Evolutionary conservation across 1,284 basidiomycete genomes (phyloP).

Genomic region (Ustilago vetiveriae): DNA sequence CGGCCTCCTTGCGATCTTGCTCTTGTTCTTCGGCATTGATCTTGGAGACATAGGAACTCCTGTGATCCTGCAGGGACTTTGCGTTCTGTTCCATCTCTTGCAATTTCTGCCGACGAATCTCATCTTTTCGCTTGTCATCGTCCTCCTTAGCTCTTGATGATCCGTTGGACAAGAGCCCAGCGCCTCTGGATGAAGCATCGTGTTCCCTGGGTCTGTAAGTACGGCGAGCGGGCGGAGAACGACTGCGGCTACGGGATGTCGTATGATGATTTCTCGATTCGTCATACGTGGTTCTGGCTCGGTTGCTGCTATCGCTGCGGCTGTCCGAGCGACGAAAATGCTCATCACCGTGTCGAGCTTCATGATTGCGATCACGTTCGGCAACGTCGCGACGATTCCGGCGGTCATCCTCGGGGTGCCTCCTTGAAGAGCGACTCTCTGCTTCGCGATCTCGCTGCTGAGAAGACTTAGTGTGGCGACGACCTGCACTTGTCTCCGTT

Average conservation of each 20-base stretch:
- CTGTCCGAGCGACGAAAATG: too few relatives aligned
- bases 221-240: constrained; percentile 17
- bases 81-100: constrained; percentile 86
- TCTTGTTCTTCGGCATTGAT: constrained; percentile 51
- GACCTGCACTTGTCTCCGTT: constrained; percentile 23
- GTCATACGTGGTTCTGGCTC: constrained; percentile 44
- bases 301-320: too few relatives aligned
- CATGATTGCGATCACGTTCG: background rate
- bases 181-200: background rate
- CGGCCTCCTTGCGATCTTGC: constrained; percentile 49
- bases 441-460: constrained; percentile 27
- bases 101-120: constrained; percentile 80
- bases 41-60: constrained; percentile 66
- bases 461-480: too few relatives aligned
- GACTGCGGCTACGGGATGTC: constrained; percentile 7
- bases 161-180: constrained; percentile 4
- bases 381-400: constrained; percentile 54
- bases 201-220: background rate
- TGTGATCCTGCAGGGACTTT: constrained; percentile 73
- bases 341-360: background rate
- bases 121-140: constrained; percentile 65
- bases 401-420: constrained; percentile 29
- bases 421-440: constrained; percentile 16
- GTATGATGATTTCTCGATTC: constrained; percentile 27
- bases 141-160: constrained; percentile 52